Evolutionary conservation across 352 stramenopile species (phyloP), one percentile per base, ranked within the genome.

Genomic region (Peronospora belbahrii): DNA sequence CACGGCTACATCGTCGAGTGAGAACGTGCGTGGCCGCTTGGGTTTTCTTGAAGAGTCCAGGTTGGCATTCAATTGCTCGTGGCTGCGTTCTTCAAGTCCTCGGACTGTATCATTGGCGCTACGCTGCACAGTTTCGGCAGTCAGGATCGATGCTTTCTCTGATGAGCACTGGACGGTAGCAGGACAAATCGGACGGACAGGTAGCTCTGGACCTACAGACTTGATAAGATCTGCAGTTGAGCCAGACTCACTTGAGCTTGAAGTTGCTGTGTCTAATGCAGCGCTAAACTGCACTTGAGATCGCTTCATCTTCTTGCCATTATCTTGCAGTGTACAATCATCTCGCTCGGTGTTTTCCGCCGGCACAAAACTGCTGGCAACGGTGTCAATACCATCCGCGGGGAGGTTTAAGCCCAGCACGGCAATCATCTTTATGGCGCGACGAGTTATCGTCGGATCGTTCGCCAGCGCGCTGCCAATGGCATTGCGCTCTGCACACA

Each of bases 401-500:
- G 76, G 52, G 18, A 73, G 59, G 41, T 88, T 91, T 40, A 98
- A 66, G 23, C 81, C 84, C 8, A 98, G 67, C 23, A 99, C 96
- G 36, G 89, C 94, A 47, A 99, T 97, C 72, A 97, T 92, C 51
- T 95, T 89, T 47, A 98, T 78, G 25, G 97, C 68, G 24, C 91
- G 71, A 4, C 96, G 80, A 40, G 76, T 92, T 36, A 99, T 70
- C 35, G 76, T 92, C 24, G 92, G 92, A 61, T 98, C 90, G 28
- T 66, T 80, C 2, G 95, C 96, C n/a, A 99, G 60, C 2, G 96
- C 96, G 38, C 86, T 97, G 39, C 95, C 95, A 62, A 99, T 99
- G 1, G 96, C 96, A 52, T 98, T 98, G 14, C 96, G 80, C 70
- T 99, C 96, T 2, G 95, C 89, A 65, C 95, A 98, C 11, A 98